Evolutionary conservation across 148 eudicot species (phyloP).

Genomic region (Polygonum maritimum): DNA sequence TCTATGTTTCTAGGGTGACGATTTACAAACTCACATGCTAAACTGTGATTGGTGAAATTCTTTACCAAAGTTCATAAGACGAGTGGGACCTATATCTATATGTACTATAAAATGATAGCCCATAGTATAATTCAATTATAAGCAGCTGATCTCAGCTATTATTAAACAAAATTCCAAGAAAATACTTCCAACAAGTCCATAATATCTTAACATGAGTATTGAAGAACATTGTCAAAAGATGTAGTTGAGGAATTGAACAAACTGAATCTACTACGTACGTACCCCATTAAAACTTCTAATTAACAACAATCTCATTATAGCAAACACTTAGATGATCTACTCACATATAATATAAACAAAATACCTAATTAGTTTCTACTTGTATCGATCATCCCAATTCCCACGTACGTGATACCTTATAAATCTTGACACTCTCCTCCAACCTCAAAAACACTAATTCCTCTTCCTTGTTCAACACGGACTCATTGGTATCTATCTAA

Average conservation of each 20-base stretch:
- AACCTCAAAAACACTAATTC: background rate
- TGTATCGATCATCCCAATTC: background rate
- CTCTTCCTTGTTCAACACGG: background rate
- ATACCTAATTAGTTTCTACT: background rate
- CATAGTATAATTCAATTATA: background rate
- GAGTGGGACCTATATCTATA: too few relatives aligned
- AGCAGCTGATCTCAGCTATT: background rate
- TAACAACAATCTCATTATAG: background rate
- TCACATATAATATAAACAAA: background rate
- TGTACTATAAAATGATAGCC: background rate
- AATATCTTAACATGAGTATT: background rate
- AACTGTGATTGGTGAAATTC: too few relatives aligned
- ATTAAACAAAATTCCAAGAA: background rate
- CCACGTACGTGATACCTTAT: background rate
- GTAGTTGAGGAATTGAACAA: constrained; percentile 7
- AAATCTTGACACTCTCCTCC: background rate
- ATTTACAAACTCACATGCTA: too few relatives aligned
- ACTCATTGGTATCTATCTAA: background rate
- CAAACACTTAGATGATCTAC: background rate
- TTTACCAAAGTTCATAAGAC: too few relatives aligned
- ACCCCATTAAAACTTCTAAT: background rate
- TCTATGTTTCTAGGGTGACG: too few relatives aligned
- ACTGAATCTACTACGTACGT: background rate
- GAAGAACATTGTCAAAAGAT: background rate
- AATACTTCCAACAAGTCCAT: background rate